Percentiles rank a stretch among this genome's conserved stretches.
These are phyloP conservation scores for Calonectria multiphialidica DNA, from an alignment of 2,329 filamentous ascomycete species.

Conservation along the genomic window DNA sequence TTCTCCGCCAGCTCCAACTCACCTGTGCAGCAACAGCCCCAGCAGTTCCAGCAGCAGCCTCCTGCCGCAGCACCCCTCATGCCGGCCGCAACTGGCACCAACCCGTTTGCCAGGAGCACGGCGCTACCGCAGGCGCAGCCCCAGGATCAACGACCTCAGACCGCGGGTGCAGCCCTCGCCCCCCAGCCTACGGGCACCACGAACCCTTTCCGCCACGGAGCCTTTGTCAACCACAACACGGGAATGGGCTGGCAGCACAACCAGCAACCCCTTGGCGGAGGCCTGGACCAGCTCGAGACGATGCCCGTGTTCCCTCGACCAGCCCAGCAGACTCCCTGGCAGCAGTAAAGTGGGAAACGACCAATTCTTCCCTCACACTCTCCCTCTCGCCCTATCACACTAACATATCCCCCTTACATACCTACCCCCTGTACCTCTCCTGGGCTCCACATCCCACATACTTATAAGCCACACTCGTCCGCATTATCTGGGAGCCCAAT, in stretches of 20 bases:
- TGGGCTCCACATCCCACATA: slow-evolving; percentile 15
- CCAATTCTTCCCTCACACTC: neutral
- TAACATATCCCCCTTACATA: neutral
- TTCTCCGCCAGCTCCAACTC: slow-evolving; percentile 53
- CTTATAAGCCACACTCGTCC: neutral
- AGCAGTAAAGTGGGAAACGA: slow-evolving; percentile 53
- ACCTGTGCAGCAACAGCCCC: slow-evolving; percentile 58
- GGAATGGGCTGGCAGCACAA: slow-evolving; percentile 90
- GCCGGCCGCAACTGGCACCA: slow-evolving; percentile 67
- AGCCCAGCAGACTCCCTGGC: slow-evolving; percentile 72
- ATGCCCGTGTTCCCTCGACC: slow-evolving; percentile 89
- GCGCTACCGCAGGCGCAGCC: slow-evolving; percentile 30
- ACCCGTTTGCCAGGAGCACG: slow-evolving; percentile 67
- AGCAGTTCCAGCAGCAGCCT: slow-evolving; percentile 28
- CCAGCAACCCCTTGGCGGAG: slow-evolving; percentile 84
- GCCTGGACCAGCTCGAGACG: slow-evolving; percentile 82
- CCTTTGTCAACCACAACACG: slow-evolving; percentile 89
- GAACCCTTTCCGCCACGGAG: slow-evolving; percentile 93
- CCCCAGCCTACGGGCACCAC: slow-evolving; percentile 89
- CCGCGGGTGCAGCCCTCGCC: slow-evolving; percentile 64
- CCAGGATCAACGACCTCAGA: slow-evolving; percentile 58
- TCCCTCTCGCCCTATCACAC: neutral
- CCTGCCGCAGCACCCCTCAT: slow-evolving; percentile 54
- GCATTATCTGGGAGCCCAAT: neutral
- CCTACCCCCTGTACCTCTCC: slow-evolving; percentile 6